Percentiles rank a stretch among this genome's conserved stretches.
These are phyloP conservation scores for Sonneratia alba DNA, from an alignment of 345 rosid species.

Conservation along the genomic window DNA sequence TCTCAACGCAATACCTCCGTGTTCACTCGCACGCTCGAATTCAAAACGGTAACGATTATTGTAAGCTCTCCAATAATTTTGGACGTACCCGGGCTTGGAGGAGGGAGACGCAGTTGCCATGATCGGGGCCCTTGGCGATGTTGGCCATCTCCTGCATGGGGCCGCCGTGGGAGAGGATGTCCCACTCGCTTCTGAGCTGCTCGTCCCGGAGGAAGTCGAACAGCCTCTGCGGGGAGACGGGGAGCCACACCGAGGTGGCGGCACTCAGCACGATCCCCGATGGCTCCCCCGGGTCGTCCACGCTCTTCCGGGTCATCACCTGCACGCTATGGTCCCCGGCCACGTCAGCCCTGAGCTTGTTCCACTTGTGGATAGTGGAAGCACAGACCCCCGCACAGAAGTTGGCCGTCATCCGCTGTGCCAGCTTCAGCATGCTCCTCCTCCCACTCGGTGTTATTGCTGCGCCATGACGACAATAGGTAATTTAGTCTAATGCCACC, in stretches of 20 bases:
- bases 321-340: no score
- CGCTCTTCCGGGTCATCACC: conserved; percentile 24
- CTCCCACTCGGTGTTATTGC: conserved; percentile 26
- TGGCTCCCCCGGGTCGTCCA: conserved; percentile 35
- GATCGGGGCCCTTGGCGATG: conserved; percentile 31
- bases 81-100: no score
- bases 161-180: conserved; percentile 35
- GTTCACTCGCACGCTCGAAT: no score
- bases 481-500: no score
- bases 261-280: conserved; percentile 43
- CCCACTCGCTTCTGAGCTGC: conserved; percentile 51
- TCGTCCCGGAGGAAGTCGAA: conserved; percentile 33
- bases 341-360: no score
- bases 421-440: conserved; percentile 43
- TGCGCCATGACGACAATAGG: not conserved
- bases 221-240: conserved; percentile 31
- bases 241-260: conserved; percentile 54
- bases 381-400: conserved; percentile 25
- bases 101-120: conserved; percentile 22
- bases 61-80: no score
- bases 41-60: no score
- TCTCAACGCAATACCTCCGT: no score
- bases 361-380: no score
- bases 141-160: conserved; percentile 34
- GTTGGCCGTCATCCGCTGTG: conserved; percentile 52